Conservation (phyloP, 176 grass and related monocot genomes). For the Carex scoparia region DNA sequence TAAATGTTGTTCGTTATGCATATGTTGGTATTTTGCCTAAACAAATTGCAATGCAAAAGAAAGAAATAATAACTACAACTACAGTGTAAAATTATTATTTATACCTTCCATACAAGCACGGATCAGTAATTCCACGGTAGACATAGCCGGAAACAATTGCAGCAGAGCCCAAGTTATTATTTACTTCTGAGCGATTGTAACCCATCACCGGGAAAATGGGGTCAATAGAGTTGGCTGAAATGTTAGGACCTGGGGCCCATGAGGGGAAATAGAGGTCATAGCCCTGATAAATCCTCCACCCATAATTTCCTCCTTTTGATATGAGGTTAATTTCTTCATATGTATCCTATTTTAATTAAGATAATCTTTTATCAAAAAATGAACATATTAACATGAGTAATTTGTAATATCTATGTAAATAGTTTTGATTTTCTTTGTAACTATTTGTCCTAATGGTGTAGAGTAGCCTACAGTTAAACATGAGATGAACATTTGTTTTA, state of each 20-base stretch:
- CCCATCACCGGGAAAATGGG: slow-evolving; percentile 67
- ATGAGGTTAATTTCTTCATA: slow-evolving; percentile 71
- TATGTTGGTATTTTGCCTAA: too few relatives aligned
- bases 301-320: slow-evolving; percentile 74
- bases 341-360: slow-evolving; percentile 13
- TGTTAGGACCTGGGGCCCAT: slow-evolving; percentile 61
- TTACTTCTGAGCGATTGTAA: slow-evolving; percentile 46
- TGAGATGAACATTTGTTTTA: neutral
- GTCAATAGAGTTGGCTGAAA: slow-evolving; percentile 42
- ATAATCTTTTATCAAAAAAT: neutral
- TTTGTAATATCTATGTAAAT: neutral
- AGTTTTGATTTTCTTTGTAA: neutral
- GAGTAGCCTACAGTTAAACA: neutral
- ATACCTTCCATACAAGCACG: slow-evolving; percentile 61
- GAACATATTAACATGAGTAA: neutral
- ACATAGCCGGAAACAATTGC: slow-evolving; percentile 59
- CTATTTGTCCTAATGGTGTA: neutral
- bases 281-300: slow-evolving; percentile 75
- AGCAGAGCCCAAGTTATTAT: slow-evolving; percentile 59
- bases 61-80: too few relatives aligned
- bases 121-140: slow-evolving; percentile 68
- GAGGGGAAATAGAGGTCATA: slow-evolving; percentile 13
- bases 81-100: neutral
- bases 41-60: too few relatives aligned
- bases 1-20: neutral